Evolutionary conservation across 805 yeast species (phyloP), one percentile per base, ranked within the genome.

Genomic region (Lachancea meyersii): DNA sequence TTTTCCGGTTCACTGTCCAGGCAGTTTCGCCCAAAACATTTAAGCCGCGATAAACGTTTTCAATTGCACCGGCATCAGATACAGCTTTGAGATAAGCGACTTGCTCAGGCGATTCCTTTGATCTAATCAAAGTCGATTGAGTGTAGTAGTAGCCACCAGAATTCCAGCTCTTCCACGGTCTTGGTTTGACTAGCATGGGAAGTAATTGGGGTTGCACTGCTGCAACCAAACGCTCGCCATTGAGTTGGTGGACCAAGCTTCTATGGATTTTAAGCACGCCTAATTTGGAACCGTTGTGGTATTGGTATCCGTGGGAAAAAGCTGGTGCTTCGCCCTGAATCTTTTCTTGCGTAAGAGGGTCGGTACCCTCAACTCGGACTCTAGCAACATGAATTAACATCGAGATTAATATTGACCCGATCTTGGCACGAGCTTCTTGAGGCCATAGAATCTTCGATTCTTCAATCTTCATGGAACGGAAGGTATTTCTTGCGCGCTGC

Each of bases 101-200:
- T 49, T 93, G 96, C 63, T 93, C 98, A 1, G 93, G 86, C 1
- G 94, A 78, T 53, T 85, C 89, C 54, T 77, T 84, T 13, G 86
- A 76, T 59, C 97, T 75, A 52, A 93, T 76, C 31, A 93, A 67
- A 3, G 72, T 64, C 14, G 78, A 72, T 48, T 75, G 78, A 11
- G 83, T 71, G 55, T 79, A 80, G 45, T 76, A 69, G 55, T 86
- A 89, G 0, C 97, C 98, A 51, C 98, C 98, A 43, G 76, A 75
- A 55, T 81, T 79, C 75, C 81, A 80, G 9, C 78, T 67, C 0
- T 79, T 73, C 98, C 98, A 93, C 4, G 87, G 86, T 43, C 79
- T 70, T n/a, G 98, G 98, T 48, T 79, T 77, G 7, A 85, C 82
- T 38, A 93, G 70, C 98, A 93, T 93, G 7, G 98, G 98, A 40